phyloP scores from a whole-genome alignment of 2,329 filamentous ascomycete species.

The Scytalidium lignicola region DNA sequence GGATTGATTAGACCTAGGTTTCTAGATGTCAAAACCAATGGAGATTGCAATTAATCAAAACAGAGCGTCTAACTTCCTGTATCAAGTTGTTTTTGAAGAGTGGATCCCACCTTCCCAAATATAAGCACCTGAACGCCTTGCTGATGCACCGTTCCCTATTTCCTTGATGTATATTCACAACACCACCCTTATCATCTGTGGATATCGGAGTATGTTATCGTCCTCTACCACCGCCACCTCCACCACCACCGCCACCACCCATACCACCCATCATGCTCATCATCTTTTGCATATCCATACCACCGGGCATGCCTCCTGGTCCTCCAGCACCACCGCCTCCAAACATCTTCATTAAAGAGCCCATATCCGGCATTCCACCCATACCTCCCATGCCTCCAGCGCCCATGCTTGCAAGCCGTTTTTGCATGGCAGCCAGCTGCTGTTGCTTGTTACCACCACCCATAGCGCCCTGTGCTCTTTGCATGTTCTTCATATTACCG shows the following conservation, averaged over 20 bases:
- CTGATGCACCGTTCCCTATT: not conserved
- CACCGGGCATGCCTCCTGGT: constrained; percentile 43
- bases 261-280: constrained; percentile 53
- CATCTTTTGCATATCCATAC: constrained; percentile 77
- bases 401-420: constrained; percentile 88
- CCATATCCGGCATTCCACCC: constrained; percentile 73
- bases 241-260: constrained; percentile 38
- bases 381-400: constrained; percentile 50
- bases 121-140: not conserved
- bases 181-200: not conserved
- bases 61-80: no score
- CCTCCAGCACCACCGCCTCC: constrained; percentile 58
- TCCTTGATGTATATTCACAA: not conserved
- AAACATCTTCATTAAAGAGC: constrained; percentile 87
- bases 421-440: constrained; percentile 96
- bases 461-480: constrained; percentile 86
- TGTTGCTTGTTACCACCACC: constrained; percentile 86
- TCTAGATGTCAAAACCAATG: no score
- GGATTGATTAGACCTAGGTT: no score
- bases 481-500: constrained; percentile 93
- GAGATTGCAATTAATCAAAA: no score
- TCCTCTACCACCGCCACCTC: constrained; percentile 25
- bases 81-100: no score
- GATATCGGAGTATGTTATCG: constrained; percentile 7
- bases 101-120: not conserved